Conservation (phyloP, 306 rosid genomes). For the Cicer judaicum region DNA sequence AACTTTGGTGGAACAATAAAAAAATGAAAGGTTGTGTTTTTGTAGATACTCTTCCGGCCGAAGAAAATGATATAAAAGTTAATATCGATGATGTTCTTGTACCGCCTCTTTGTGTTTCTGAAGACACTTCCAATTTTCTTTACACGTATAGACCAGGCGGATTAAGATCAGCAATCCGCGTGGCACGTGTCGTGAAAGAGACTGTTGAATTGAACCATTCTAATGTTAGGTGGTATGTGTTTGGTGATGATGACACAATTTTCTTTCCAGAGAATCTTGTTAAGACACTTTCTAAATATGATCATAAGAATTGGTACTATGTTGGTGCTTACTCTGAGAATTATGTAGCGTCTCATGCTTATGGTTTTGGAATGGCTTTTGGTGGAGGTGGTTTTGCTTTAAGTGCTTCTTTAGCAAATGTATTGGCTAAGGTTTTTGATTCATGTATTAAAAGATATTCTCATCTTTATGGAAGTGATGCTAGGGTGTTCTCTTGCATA, state of each 20-base stretch:
- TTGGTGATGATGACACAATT: conserved; percentile 86
- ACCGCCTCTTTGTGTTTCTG: conserved; percentile 67
- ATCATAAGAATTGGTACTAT: conserved; percentile 74
- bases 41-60: conserved; percentile 56
- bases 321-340: conserved; percentile 73
- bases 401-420: conserved; percentile 65
- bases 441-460: conserved; percentile 76
- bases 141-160: conserved; percentile 59
- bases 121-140: conserved; percentile 68
- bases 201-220: conserved; percentile 60
- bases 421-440: conserved; percentile 69
- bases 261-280: conserved; percentile 79
- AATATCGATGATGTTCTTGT: conserved; percentile 39
- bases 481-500: conserved; percentile 71
- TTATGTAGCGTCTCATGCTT: conserved; percentile 41
- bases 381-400: conserved; percentile 90
- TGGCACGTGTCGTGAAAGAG: conserved; percentile 81
- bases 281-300: conserved; percentile 79
- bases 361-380: conserved; percentile 76
- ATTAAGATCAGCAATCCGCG: conserved; percentile 65
- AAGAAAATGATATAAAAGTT: neutral
- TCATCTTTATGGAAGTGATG: conserved; percentile 84
- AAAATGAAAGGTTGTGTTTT: conserved; percentile 74
- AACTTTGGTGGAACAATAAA: conserved; percentile 69
- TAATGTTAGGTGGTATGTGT: conserved; percentile 83